Evolutionary conservation across 768 basidiomycete genomes (phyloP), one percentile per base, ranked within the genome.

Genomic region (Hericium coralloides): DNA sequence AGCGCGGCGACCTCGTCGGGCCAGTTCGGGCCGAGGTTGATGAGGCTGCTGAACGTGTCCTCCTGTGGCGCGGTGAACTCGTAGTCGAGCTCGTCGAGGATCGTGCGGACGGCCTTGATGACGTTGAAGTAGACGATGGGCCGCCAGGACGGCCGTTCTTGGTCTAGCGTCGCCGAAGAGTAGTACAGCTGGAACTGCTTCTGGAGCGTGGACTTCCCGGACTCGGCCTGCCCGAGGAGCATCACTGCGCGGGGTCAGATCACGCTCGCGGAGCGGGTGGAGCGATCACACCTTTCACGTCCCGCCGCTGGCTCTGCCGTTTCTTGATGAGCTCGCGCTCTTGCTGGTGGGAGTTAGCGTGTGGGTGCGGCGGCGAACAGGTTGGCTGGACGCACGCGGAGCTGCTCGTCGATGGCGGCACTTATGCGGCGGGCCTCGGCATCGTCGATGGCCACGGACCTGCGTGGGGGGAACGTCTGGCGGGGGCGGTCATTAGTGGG

Each of bases 181-280:
- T 90, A 89, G 70, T 83, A 85, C 0, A 91, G 76, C 65, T 92
- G 88, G 65, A 92, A 89, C 68, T 92, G 89, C 65, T 91, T 91
- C 65, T 86, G 87, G 12, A 92, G 76, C 2, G 90, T 92, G 2
- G 88, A 89, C 70, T 92, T 92, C 38, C 88, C 88, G 71, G 71
- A 73, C 63, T 88, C 88, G 58, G 88, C 87, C 65, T 91, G 88
- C 17, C 88, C 88, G 31, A 91, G 77, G 9, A 90, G 76, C 73
- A 90, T 81, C 38, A 89, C 85, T 86, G 60, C 26, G 22, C 25
- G 45, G 43, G 43, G 20, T 20, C 49, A 38, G 25, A 15, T 20
- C 20, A 22, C 22, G 8, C 26, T 31, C 4, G 26, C 26, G 26
- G 17, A 37, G 48, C 22, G 38, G 8, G 14, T 23, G 52, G 10